Base-by-base conservation (phyloP, 805 yeast species). In the Saturnispora dispora region DNA sequence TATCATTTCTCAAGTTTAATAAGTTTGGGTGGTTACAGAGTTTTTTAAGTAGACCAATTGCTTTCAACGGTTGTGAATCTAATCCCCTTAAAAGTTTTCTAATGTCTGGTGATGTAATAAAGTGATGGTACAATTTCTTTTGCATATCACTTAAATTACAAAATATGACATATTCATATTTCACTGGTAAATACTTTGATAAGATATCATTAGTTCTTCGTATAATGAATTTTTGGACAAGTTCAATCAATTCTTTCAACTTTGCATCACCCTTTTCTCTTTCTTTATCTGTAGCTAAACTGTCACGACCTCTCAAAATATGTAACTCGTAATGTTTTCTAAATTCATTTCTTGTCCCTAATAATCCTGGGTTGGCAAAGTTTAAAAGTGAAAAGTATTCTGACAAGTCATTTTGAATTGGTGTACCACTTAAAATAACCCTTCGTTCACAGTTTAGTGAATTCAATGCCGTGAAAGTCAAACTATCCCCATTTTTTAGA, bases 81-180 rank as follows among this genome's bases (percentile, higher is more conserved):
- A 71, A 72, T 11, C 88, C 88, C 55, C 70, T 76, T n/a, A 87
- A 58, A 10, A 88, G 66, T 56, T 77, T 79, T 47, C 74, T 78
- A 57, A 88, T 83, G 48, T 83, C 93, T 1, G 93, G 88, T 5
- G 95, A 83, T 11, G 85, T 78, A 48, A 89, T 76, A 59, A 86
- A 87, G 57, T 83, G 83, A 48, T 77, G 71, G 62, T 93, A 93
- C 1, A 93, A 66, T 1, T 73, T 67, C 47, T 72, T 69, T 66
- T 93, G 99, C 68, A 90, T 75, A 0, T 87, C 88, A 1, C 91
- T 77, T 51, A 93, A 69, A 42, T 82, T 83, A 54, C 93, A 89
- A 65, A 91, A 93, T n/a, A 93, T 85, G 22, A 93, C 98, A 66
- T 93, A 96, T 65, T 93, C 99, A 64, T 89, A 90, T 66, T 93